Base-by-base conservation (phyloP, 495 filamentous ascomycete species). In the Trichoderma erinaceum region DNA sequence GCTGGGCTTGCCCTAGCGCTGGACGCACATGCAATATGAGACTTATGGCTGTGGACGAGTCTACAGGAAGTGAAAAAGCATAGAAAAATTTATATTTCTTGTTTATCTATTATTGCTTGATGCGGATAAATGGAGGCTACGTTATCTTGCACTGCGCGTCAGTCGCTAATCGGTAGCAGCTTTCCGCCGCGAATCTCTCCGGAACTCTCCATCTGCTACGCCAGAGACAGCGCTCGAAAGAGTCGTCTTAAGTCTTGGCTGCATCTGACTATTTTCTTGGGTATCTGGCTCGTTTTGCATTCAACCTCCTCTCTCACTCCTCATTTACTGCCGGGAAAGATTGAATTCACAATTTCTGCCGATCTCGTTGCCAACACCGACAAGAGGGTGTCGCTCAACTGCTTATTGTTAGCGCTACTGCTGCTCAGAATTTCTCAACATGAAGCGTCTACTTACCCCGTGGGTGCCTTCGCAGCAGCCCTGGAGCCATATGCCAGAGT, bases 381-480 rank as follows among this genome's bases (percentile, higher is more conserved):
- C 25, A 96, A 80, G 41, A 96, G 78, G 23, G 88, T 91, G 77
- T 94, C 92, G 70, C 89, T 91, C 70, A 94, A 73, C 80, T 89
- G 71, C 68, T 48, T 32, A 27, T 50, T 66, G 50, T 52, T 7
- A 67, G 63, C 3, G 2, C 15, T 11, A 29, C 16, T 64, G 73
- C 66, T 69, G 67, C n/a, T 1, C 41, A 27, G 46, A 32, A 1
- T 8, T n/a, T 15, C 41, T 41, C 10, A n/a, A 7, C 18, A 48
- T 3, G 58, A 7, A 15, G 23, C 21, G 35, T 16, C 66, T 29
- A 85, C 88, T 85, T 82, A 92, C 89, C 44, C 95, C 95, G 75
- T 97, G 95, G 35, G 92, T 97, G 68, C 82, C 86, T 78, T 99
- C 92, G 73, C 92, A 95, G 76, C 93, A 97, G 1, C 95, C 95